A percentile compares a stretch with the other conserved stretches of the same genome.
These are phyloP conservation scores for Cairneyella variabilis DNA, from an alignment of 495 filamentous ascomycete genomes.

Conservation along the genomic window DNA sequence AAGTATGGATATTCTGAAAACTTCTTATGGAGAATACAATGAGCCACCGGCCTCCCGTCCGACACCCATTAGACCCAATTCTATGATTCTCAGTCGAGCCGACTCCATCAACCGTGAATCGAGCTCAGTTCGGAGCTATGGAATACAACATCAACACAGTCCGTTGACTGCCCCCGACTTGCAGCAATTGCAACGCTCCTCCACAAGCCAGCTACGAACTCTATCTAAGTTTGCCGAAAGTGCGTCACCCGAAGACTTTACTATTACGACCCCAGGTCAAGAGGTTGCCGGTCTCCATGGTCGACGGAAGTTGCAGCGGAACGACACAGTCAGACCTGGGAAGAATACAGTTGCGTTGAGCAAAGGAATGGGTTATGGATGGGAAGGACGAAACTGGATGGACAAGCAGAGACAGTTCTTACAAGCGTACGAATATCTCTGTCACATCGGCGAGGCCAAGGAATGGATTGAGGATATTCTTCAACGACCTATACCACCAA, in stretches of 20 bases:
- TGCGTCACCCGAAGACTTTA: constrained; percentile 71
- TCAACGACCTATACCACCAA: constrained; percentile 81
- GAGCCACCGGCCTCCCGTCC: constrained; percentile 27
- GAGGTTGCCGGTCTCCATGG: constrained; percentile 87
- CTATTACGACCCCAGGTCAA: constrained; percentile 65
- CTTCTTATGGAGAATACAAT: constrained; percentile 27
- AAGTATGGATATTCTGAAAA: constrained; percentile 48
- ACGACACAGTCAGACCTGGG: constrained; percentile 51
- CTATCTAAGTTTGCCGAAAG: constrained; percentile 81
- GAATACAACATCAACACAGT: constrained; percentile 40
- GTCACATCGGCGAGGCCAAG: constrained; percentile 98
- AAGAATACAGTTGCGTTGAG: constrained; percentile 39
- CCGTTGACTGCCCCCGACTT: constrained; percentile 66
- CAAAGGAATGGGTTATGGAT: constrained; percentile 50
- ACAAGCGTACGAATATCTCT: constrained; percentile 97
- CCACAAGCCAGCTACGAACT: constrained; percentile 83
- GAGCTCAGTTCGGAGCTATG: constrained; percentile 33
- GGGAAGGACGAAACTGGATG: constrained; percentile 95
- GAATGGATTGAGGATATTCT: constrained; percentile 98
- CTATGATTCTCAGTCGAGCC: constrained; percentile 49
- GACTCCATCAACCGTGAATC: constrained; percentile 40
- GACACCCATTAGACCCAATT: constrained; percentile 43
- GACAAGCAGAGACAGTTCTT: constrained; percentile 95
- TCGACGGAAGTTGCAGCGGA: constrained; percentile 74
- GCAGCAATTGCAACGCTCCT: constrained; percentile 72